These are phyloP conservation scores for Diaporthe citriasiana DNA, from an alignment of 2,329 filamentous ascomycete genomes.

Conservation along the genomic window DNA sequence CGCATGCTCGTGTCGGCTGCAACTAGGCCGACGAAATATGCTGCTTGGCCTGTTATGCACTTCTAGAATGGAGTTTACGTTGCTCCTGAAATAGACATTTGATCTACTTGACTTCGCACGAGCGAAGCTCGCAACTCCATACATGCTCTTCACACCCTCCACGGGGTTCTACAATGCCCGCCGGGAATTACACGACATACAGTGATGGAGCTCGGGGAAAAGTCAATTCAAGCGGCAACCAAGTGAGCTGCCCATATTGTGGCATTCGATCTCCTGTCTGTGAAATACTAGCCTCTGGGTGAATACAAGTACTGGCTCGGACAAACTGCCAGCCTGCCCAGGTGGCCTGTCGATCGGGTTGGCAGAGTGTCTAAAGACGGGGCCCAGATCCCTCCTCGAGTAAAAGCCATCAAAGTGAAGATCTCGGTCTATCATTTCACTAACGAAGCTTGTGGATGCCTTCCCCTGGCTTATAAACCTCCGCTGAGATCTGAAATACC, in stretches of 20 bases:
- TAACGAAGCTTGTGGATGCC: no score
- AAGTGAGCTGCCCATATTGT: not conserved
- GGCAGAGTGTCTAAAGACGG: not conserved
- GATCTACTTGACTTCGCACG: no score
- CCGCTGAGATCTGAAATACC: not conserved
- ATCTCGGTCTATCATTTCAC: not conserved
- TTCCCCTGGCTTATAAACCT: no score
- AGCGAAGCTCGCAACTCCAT: no score
- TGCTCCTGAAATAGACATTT: no score
- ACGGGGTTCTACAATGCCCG: not conserved
- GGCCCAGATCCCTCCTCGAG: no score
- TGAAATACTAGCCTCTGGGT: not conserved
- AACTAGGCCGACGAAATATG: no score
- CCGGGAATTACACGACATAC: not conserved
- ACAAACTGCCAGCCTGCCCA: not conserved
- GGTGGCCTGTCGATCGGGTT: not conserved
- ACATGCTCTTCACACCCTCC: no score
- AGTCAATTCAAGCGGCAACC: not conserved
- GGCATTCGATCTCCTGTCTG: not conserved
- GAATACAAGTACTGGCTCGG: not conserved
- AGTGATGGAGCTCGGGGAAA: not conserved
- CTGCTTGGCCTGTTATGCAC: no score
- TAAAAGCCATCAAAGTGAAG: not conserved
- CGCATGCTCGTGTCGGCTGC: no score
- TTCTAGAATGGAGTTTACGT: no score